These are phyloP conservation scores for Fusarium newnesense DNA, from an alignment of 2,329 filamentous ascomycete genomes.

Conservation along the genomic window DNA sequence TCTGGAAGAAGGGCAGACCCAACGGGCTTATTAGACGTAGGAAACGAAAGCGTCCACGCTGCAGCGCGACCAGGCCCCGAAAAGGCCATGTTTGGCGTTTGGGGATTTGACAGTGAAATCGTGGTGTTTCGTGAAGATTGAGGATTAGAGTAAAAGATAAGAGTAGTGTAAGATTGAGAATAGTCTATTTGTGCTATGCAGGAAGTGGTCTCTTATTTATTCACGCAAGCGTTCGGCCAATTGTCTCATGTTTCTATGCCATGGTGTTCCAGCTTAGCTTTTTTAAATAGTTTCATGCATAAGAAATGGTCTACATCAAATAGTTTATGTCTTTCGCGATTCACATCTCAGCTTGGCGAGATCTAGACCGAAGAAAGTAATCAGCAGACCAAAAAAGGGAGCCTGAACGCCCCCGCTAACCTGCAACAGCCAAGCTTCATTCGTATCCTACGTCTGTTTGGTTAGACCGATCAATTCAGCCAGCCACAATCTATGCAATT, in stretches of 20 bases:
- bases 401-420: background rate
- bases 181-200: background rate
- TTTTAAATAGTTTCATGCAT: background rate
- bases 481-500: background rate
- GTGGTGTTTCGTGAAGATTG: background rate
- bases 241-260: background rate
- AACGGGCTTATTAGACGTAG: background rate
- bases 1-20: background rate
- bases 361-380: background rate
- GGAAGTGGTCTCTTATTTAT: background rate
- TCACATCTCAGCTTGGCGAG: background rate
- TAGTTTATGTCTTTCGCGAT: background rate
- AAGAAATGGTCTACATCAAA: background rate
- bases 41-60: background rate
- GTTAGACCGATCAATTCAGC: background rate
- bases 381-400: background rate
- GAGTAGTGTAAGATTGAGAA: background rate
- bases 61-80: background rate
- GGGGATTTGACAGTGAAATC: rapidly evolving
- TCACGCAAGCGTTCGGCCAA: background rate
- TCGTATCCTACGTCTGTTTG: background rate
- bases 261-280: background rate
- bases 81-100: background rate
- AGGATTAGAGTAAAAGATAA: no score
- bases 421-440: background rate